Evolutionary conservation across 2,329 filamentous ascomycete species (phyloP).

Genomic region (Ascochyta clinopodiicola): DNA sequence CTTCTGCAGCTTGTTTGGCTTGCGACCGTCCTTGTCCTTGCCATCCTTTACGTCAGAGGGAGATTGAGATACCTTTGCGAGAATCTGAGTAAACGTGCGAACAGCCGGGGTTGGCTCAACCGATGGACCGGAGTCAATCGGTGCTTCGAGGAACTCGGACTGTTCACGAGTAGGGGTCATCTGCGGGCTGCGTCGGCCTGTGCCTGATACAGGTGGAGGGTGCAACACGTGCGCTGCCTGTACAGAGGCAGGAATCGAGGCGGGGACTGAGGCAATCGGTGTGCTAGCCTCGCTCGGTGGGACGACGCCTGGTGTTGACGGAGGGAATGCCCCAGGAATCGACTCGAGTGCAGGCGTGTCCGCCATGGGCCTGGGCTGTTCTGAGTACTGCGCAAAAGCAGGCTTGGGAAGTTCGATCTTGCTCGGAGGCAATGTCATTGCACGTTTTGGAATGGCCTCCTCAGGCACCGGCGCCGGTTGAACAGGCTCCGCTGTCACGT

Average conservation of each 20-base stretch:
- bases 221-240: constrained; percentile 30
- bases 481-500: background rate
- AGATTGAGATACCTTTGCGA: constrained; percentile 52
- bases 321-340: constrained; percentile 68
- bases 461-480: constrained; percentile 10
- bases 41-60: constrained; percentile 69
- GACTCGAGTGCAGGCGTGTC: constrained; percentile 36
- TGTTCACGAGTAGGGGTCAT: constrained; percentile 41
- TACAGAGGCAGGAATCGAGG: constrained; percentile 8
- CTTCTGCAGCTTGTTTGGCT: constrained; percentile 91
- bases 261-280: constrained; percentile 29
- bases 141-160: constrained; percentile 43
- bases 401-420: constrained; percentile 37
- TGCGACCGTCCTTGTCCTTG: constrained; percentile 55
- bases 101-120: constrained; percentile 36
- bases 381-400: constrained; percentile 21
- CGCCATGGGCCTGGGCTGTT: constrained; percentile 30
- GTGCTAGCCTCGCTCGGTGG: constrained; percentile 50
- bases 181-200: constrained; percentile 30
- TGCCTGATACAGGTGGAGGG: constrained; percentile 24
- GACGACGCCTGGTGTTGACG: constrained; percentile 53
- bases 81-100: constrained; percentile 48
- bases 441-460: constrained; percentile 20
- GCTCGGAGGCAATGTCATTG: constrained; percentile 29
- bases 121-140: constrained; percentile 35